These are phyloP conservation scores for Epichloe glyceriae DNA, from an alignment of 2,329 filamentous ascomycete species.

Conservation along the genomic window DNA sequence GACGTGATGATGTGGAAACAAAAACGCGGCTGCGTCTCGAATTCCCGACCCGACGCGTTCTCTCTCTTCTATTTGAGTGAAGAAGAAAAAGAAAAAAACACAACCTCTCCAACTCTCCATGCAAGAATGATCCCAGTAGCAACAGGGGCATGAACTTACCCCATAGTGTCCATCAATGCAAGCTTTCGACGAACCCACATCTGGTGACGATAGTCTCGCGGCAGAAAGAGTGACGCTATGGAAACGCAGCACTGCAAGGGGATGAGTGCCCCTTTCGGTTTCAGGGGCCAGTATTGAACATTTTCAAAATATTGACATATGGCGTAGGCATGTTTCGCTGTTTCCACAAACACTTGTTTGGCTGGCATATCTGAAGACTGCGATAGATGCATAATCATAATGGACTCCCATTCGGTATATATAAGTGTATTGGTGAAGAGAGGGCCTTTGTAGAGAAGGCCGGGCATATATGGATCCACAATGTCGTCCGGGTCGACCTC, in stretches of 20 bases:
- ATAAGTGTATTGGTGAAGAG: constrained; percentile 65
- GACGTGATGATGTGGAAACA: neutral
- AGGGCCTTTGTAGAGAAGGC: constrained; percentile 55
- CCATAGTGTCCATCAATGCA: constrained; percentile 62
- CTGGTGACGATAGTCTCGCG: constrained; percentile 55
- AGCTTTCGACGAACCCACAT: constrained; percentile 74
- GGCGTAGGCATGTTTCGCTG: constrained; percentile 50
- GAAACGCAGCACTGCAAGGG: constrained; percentile 64
- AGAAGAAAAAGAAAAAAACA: neutral
- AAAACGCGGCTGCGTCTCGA: neutral
- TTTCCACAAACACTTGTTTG: constrained; percentile 35
- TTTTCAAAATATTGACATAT: constrained; percentile 71
- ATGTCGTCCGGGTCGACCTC: constrained; percentile 49
- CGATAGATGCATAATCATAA: constrained; percentile 68
- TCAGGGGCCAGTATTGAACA: constrained; percentile 57
- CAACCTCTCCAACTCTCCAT: too few species aligned
- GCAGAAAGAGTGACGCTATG: constrained; percentile 68
- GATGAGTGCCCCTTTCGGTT: constrained; percentile 57
- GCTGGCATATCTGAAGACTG: constrained; percentile 49
- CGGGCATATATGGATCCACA: constrained; percentile 58
- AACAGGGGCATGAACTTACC: constrained; percentile 40
- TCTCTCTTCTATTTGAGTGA: neutral
- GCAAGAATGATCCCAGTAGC: too few species aligned
- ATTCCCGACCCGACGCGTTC: neutral
- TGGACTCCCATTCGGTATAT: constrained; percentile 63